Base-by-base conservation (phyloP, 2,329 filamentous ascomycete genomes). In the Myriosclerotinia scirpicola region DNA sequence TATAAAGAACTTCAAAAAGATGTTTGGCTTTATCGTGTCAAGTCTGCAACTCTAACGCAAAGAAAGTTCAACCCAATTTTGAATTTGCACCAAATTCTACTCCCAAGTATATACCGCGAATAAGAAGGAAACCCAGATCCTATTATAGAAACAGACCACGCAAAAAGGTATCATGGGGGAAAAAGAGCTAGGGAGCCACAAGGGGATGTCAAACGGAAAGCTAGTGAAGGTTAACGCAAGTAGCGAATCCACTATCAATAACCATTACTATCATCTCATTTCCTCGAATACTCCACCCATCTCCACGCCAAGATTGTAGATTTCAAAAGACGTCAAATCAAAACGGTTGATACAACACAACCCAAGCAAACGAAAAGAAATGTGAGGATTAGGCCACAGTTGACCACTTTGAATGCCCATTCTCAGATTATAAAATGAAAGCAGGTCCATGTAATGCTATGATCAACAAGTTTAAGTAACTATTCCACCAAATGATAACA, bases 401-500 rank as follows among this genome's bases (percentile, higher is more conserved):
- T 26, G 46, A 20, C 30, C 58, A 26, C 22, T 38, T 17, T 36
- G n/a, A 48, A 36, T 38, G 58, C 34, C 26, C 8, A 40, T 50
- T 50, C 17, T 50, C 30, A 52, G 15, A 50, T 22, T 46, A 61
- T 20, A 6, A 36, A 60, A 60, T 50, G 22, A 36, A 15, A 50
- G 12, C 8, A 44, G 58, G 44, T 61, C 14, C 44, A 40, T 22
- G 14, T 50, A 50, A 34, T 50, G 34, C 58, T 50, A 61, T 52
- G 14, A n/a, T 61, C 44, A 61, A 50, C 44, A 40, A 26, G 5
- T 61, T 30, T 50, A 50, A 61, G 44, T 36, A 60, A 60, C 9
- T 61, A 61, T 61, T 61, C 46, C 46, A 38, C 30, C 58, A 61
- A 38, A 48, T 61, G 44, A 50, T 38, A 50, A 50, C 34, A 46